Base-by-base conservation (phyloP, 179 eudicot genomes). In the Drosera spatulata region DNA sequence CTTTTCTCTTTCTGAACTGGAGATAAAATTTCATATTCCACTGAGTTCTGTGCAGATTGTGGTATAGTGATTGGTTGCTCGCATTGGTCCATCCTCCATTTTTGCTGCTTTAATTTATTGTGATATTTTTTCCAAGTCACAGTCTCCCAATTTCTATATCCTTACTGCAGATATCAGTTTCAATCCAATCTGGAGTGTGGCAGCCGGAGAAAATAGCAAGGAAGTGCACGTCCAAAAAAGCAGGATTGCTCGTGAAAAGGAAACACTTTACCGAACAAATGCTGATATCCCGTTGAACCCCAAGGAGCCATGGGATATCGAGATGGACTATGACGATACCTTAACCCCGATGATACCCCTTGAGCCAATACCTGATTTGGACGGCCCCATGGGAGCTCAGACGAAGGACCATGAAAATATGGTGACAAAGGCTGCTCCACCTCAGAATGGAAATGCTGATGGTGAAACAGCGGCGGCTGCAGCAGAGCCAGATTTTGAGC, bases 221-320 rank as follows among this genome's bases (percentile, higher is more conserved):
- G 99, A 89, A 65, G 73, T 77, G 11, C 93, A 86, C 9, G 71
- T 77, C 45, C 99, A 93, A 74, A 81, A 62, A 56, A 86, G 78
- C 73, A 73, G 99, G 64, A 82, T 60, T 46, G 77, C 68, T 4
- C 80, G 99, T 2, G 96, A 93, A 71, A 81, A 71, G 55, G 93
- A 93, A 72, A 77, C 71, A 3, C 11, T 79, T 50, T 89, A 93
- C 71, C 68, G 63, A 53, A 70, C 85, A 2, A 55, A 37, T 15
- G 79, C 66, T 15, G 96, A 89, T 39, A 75, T 82, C 55, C 95
- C 93, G 15, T 51, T 73, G 0, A 62, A 93, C 56, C 93, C 99
- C 0, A 86, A 75, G 75, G 95, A 89, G 45, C 96, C 99, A 7
- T 93, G 99, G 99, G 99, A 89, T 70, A 64, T 65, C 0, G 99